Evolutionary conservation across 768 basidiomycete species (phyloP).

Genomic region (Mycena crocata): DNA sequence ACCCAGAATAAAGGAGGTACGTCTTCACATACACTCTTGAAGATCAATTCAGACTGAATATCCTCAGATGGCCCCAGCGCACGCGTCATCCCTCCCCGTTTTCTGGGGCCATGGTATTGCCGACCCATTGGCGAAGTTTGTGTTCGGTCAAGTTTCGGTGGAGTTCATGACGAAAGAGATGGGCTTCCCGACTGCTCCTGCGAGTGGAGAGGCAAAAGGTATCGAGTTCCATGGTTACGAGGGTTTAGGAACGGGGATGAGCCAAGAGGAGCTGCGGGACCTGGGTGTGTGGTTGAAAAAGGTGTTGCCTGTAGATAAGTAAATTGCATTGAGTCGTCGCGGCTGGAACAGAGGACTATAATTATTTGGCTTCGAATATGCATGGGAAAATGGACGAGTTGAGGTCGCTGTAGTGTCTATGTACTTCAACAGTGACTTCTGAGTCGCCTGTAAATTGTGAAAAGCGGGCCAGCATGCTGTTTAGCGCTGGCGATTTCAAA

Average conservation of each 20-base stretch:
- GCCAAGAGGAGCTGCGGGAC: slow-evolving; percentile 22
- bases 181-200: slow-evolving; percentile 6
- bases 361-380: no score
- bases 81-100: slow-evolving; percentile 29
- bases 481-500: no score
- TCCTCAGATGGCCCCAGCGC: slow-evolving; percentile 15
- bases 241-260: slow-evolving; percentile 17
- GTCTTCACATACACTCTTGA: background rate
- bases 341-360: no score
- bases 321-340: background rate
- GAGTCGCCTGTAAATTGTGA: no score
- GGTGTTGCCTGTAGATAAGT: slow-evolving; percentile 21
- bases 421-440: no score
- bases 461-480: no score
- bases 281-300: slow-evolving; percentile 31
- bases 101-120: slow-evolving; percentile 34
- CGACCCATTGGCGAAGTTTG: slow-evolving; percentile 13
- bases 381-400: no score
- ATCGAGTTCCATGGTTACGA: slow-evolving; percentile 16
- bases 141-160: background rate
- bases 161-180: slow-evolving; percentile 14
- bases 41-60: background rate
- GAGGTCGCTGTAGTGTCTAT: no score
- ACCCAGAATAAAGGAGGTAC: slow-evolving; percentile 45
- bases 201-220: slow-evolving; percentile 2